Base-by-base conservation (phyloP, 2,329 filamentous ascomycete species). In the Sclerotinia subarctica region DNA sequence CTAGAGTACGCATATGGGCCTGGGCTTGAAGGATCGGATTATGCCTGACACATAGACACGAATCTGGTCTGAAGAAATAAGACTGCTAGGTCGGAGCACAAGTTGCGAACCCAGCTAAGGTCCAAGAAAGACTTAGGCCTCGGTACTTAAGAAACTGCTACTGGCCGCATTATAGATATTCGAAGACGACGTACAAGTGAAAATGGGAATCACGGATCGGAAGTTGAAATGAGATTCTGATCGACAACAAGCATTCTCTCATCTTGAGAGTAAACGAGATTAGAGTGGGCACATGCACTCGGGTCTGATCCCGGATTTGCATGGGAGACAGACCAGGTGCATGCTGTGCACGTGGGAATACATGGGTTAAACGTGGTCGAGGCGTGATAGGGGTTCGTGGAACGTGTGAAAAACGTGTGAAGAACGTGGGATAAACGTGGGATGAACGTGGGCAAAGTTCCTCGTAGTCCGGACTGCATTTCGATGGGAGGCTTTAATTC, bases 401-500 rank as follows among this genome's bases (percentile, higher is more conserved):
- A 24, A 38, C 53, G 19, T 38, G 32, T 17, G 3, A 5, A 42
- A 8, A 57, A 57, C 54, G 21, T 42, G 32, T 17, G 3, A 5
- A 42, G 15, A 57, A 57, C 54, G 21, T 42, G 54, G 15, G 32
- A 57, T 38, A n/a, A 38, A 57, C 54, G 54, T 57, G 54, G 54
- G 6, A 7, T 57, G 21, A n/a, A 17, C 35, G 15, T n/a, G 8
- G 19, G 29, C 13, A 42, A 17, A 42, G 38, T 15, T 15, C 3
- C 38, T 42, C 3, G 13, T 42, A 42, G 11, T n/a, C 21, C 5
- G 29, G 52, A 54, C 10, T n/a, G 29, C 19, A 15, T 5, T 42
- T 42, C 38, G 13, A 42, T 11, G 11, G 38, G 38, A 15, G 13
- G 3, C 13, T 42, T 42, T 42, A 42, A 42, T 42, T 42, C 38